Percentiles rank a stretch among this genome's conserved stretches.
phyloP scores from a whole-genome alignment of 1,139 yeast species.

The Tardiomyces digboiensis region DNA sequence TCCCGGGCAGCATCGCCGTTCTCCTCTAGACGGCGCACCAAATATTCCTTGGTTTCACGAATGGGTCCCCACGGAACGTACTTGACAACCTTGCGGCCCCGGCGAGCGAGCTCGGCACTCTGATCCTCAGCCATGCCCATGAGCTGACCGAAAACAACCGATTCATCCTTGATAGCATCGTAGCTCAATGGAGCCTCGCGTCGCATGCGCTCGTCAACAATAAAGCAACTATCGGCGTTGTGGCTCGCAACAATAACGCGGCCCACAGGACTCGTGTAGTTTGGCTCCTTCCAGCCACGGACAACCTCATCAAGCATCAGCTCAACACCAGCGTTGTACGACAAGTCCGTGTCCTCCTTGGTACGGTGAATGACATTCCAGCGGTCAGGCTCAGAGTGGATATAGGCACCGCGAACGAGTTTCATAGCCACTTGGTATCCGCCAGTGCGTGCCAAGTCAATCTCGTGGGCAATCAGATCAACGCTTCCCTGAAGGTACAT shows the following conservation, averaged over 20 bases:
- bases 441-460: slow-evolving; percentile 49
- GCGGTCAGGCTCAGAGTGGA: slow-evolving; percentile 80
- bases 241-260: slow-evolving; percentile 92
- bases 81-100: slow-evolving; percentile 69
- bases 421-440: slow-evolving; percentile 75
- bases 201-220: slow-evolving; percentile 51
- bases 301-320: slow-evolving; percentile 54
- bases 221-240: slow-evolving; percentile 67
- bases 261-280: slow-evolving; percentile 40
- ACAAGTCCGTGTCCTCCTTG: slow-evolving; percentile 67
- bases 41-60: slow-evolving; percentile 82
- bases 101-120: slow-evolving; percentile 61
- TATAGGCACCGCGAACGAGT: slow-evolving; percentile 96
- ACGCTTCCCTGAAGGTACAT: slow-evolving; percentile 76
- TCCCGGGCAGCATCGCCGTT: slow-evolving; percentile 96
- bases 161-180: slow-evolving; percentile 16
- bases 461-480: slow-evolving; percentile 52
- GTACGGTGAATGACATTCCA: slow-evolving; percentile 56
- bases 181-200: slow-evolving; percentile 18
- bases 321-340: slow-evolving; percentile 65
- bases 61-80: slow-evolving; percentile 99
- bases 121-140: slow-evolving; percentile 95
- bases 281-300: slow-evolving; percentile 36
- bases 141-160: slow-evolving; percentile 82
- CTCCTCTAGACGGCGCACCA: slow-evolving; percentile 88